Evolutionary conservation across 805 yeast genomes (phyloP).

Genomic region (Schwanniomyces sp.): DNA sequence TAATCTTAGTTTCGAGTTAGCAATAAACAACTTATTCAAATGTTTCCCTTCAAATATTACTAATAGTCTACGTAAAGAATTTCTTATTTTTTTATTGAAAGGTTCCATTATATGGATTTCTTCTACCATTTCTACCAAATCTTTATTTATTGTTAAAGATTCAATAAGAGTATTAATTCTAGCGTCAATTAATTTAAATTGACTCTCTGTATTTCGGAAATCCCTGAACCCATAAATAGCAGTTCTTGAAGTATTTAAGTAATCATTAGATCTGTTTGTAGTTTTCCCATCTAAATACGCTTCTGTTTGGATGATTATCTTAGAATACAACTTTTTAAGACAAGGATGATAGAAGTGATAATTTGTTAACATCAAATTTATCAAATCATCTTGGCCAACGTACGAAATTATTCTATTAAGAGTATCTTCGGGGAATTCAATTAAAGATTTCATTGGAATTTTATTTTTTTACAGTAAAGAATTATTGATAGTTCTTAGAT

Average conservation of each 20-base stretch:
- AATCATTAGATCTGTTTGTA: constrained; percentile 14
- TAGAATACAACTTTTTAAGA: constrained; percentile 24
- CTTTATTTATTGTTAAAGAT: constrained; percentile 26
- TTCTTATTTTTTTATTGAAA: constrained; percentile 3
- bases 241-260: constrained; percentile 20
- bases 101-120: constrained; percentile 17
- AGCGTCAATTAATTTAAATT: constrained; percentile 25
- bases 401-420: constrained; percentile 1
- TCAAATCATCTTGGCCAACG: constrained; percentile 30
- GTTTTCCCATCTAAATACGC: constrained; percentile 12
- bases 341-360: constrained; percentile 35
- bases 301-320: constrained; percentile 19
- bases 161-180: constrained; percentile 22
- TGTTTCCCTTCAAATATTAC: background rate
- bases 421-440: constrained; percentile 2
- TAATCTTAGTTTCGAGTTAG: constrained; percentile 7
- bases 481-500: too few relatives aligned
- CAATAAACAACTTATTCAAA: constrained; percentile 8
- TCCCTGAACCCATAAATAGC: constrained; percentile 25
- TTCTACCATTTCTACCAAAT: constrained; percentile 16
- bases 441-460: constrained; percentile 1
- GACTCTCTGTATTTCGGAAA: constrained; percentile 13
- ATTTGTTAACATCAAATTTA: constrained; percentile 34
- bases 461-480: background rate
- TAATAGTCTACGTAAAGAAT: constrained; percentile 6